phyloP scores from a whole-genome alignment of 257 asterid genomes.

The Ehretia macrophylla region DNA sequence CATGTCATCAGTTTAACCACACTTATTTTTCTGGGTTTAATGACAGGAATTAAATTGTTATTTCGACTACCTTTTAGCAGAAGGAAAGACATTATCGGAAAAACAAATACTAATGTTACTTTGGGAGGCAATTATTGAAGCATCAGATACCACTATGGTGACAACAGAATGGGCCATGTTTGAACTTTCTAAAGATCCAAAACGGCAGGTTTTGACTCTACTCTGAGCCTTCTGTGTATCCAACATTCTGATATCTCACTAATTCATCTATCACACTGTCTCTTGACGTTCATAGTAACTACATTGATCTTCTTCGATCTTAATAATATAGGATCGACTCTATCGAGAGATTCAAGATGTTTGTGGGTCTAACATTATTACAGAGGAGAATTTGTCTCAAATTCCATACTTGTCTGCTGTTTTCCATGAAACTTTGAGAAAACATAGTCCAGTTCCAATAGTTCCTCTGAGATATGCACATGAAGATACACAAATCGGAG shows the following conservation, averaged over 20 bases:
- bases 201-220: conserved; percentile 49
- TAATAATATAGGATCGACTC: conserved; percentile 37
- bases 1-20: background rate
- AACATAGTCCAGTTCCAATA: conserved; percentile 68
- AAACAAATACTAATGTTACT: conserved; percentile 56
- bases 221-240: no score
- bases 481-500: conserved; percentile 80
- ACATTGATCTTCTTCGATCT: background rate
- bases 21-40: background rate
- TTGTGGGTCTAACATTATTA: conserved; percentile 49
- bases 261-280: no score
- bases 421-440: conserved; percentile 82
- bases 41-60: conserved; percentile 60
- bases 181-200: conserved; percentile 70
- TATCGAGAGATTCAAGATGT: conserved; percentile 42
- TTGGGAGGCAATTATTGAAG: conserved; percentile 86
- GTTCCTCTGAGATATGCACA: conserved; percentile 74
- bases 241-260: no score
- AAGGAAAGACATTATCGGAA: conserved; percentile 59
- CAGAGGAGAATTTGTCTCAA: conserved; percentile 63
- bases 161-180: conserved; percentile 89
- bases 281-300: background rate
- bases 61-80: conserved; percentile 56
- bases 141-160: conserved; percentile 78
- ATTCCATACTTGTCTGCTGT: conserved; percentile 78